Evolutionary conservation across 768 basidiomycete species (phyloP), one percentile per base, ranked within the genome.

Genomic region (Leucosporidium scottii): DNA sequence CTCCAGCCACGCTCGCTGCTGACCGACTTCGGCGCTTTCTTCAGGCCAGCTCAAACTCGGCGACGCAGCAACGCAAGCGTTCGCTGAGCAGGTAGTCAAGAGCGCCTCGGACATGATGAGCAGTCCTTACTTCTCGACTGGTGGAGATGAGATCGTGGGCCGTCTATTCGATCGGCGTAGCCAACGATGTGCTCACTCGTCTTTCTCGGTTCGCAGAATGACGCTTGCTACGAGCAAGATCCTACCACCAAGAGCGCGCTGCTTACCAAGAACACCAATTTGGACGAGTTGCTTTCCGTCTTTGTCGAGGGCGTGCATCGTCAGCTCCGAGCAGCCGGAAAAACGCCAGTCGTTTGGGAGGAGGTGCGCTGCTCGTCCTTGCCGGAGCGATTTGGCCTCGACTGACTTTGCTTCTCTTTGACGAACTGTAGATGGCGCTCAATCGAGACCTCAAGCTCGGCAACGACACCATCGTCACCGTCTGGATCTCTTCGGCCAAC

Each of bases 341-440:
- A 91, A 79, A 87, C 83, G 0, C 86, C 89, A 1, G 85, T 91
- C 39, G 89, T 92, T 9, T 91, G 89, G 87, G 86, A 92, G 82
- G 87, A 89, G 39, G 39, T 44, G 15, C 39, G 39, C 13, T 75
- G 39, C 39, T 44, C 39, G 8, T 13, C 15, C 3, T 44, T n/a
- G n/a, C n/a, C n/a, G n/a, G n/a, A n/a, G n/a, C 34, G 34, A 34
- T 34, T 34, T 10, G 34, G 34, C 34, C 34, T 15, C 15, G 39
- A 44, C 39, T 44, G 39, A 44, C 34, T 10, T n/a, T n/a, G n/a
- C n/a, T n/a, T n/a, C n/a, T n/a, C n/a, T n/a, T n/a, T n/a, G n/a
- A n/a, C n/a, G n/a, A n/a, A n/a, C n/a, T 15, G 13, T 13, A 44
- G 44, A 85, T 88, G 85, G 85, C 85, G 1, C 78, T 87, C 51